Evolutionary conservation across 768 basidiomycete species (phyloP), one percentile per base, ranked within the genome.

Genomic region (Rhodotorula kratochvilovae): DNA sequence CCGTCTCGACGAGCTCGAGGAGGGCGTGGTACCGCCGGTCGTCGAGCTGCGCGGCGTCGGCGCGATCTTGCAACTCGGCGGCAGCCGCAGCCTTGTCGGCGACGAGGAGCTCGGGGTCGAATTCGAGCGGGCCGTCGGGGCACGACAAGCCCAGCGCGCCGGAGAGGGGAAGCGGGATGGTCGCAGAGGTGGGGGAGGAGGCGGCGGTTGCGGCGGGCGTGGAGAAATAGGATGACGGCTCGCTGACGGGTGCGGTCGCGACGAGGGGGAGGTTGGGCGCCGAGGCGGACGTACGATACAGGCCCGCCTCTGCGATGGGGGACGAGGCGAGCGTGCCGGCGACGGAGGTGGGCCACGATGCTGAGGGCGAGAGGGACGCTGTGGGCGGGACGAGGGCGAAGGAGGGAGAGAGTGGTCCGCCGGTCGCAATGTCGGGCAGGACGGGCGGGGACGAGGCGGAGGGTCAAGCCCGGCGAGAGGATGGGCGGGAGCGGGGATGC

Each of bases 1-100:
- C 95, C 1, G 92, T 94, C 67, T 86, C 83, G 35, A 97, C 84
- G 51, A 98, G 82, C 81, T 97, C 95, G 74, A 87, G 84, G 61
- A 97, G 85, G 12, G 91, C 89, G 77, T 96, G 88, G 72, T 85
- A 88, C 23, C 80, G 66, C 61, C 78, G 80, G 70, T 80, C 80
- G 55, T 76, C 70, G 33, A 11, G 33, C 35, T 53, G 50, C 33
- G 25, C 4, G 23, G 31, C 25, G 13, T 46, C 43, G 29, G 16
- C 48, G 11, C 10, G 16, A 46, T 27, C 58, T 27, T 43, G 27
- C 63, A 50, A 39, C 33, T 42, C 39, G 35, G 11, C 35, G 16
- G 11, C 46, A n/a, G 39, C 36, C 23, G 39, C n/a, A 25, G 36
- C 21, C 17, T 57, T 50, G 48, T 73, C 68, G 58, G 39, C 39